Evolutionary conservation across 345 rosid genomes (phyloP).

Genomic region (Citrus glauca): DNA sequence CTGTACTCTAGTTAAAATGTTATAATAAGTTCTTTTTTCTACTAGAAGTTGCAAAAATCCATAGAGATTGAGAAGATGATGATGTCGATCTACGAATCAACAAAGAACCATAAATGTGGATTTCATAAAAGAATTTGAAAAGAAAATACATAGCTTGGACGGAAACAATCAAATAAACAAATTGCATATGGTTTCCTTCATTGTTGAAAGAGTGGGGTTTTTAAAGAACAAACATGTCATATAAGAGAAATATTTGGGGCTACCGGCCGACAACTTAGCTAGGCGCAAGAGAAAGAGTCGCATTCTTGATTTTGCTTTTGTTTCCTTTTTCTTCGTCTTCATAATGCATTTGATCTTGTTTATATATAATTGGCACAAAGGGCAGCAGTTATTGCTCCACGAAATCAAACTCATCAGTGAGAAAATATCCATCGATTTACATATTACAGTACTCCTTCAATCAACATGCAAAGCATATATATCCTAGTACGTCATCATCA

Average conservation of each 20-base stretch:
- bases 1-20: neutral
- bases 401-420: slow-evolving; percentile 25
- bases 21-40: neutral
- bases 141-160: neutral
- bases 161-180: neutral
- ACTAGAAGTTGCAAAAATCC: neutral
- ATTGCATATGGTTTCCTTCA: neutral
- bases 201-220: neutral
- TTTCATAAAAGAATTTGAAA: neutral
- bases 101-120: neutral
- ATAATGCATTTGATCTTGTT: neutral
- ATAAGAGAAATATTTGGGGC: neutral
- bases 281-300: neutral
- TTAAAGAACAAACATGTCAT: neutral
- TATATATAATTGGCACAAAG: neutral
- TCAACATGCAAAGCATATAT: slow-evolving; percentile 28
- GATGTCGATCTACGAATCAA: neutral
- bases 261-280: neutral
- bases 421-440: slow-evolving; percentile 21
- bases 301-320: neutral
- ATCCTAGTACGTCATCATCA: slow-evolving; percentile 21
- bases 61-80: neutral
- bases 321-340: neutral
- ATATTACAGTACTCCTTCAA: slow-evolving; percentile 28
- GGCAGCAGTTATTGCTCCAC: slow-evolving; percentile 28